Conservation (phyloP, 2,329 filamentous ascomycete genomes). For the Pseudogymnoascus sp. region DNA sequence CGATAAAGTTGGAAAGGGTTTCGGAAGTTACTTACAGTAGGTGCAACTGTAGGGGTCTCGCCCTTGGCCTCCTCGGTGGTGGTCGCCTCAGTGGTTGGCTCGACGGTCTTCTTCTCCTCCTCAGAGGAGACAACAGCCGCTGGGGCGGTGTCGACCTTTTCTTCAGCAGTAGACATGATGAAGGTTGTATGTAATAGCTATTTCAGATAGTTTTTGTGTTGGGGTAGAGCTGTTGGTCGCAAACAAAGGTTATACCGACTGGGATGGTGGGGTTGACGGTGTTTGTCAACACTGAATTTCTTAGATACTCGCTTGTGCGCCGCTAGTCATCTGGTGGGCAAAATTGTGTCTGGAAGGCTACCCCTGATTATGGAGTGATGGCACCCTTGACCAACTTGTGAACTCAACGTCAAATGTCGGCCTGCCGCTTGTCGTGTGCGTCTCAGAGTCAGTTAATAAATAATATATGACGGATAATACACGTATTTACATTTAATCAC, state of each 20-base stretch:
- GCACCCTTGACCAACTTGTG: neutral
- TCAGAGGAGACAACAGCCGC: slow-evolving; percentile 35
- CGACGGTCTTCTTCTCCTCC: slow-evolving; percentile 37
- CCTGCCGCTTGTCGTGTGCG: neutral
- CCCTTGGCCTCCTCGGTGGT: slow-evolving; percentile 29
- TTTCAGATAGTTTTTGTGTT: slow-evolving; percentile 7
- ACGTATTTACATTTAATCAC: neutral
- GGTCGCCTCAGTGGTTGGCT: slow-evolving; percentile 19
- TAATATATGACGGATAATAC: neutral
- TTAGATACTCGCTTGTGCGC: slow-evolving; percentile 6
- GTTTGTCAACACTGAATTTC: slow-evolving; percentile 9
- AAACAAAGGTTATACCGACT: slow-evolving; percentile 6
- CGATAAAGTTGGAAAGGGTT: neutral
- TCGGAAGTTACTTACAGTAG: neutral
- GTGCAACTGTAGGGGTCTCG: neutral
- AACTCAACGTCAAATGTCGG: neutral
- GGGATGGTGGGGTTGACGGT: slow-evolving; percentile 6
- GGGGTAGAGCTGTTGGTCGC: slow-evolving; percentile 7
- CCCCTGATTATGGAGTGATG: neutral
- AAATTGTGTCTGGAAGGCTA: neutral
- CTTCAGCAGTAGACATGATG: slow-evolving; percentile 10
- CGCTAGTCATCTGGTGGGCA: slow-evolving; percentile 6
- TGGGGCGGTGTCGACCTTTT: slow-evolving; percentile 10
- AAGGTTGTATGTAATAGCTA: slow-evolving; percentile 14
- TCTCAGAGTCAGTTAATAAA: neutral